These are phyloP conservation scores for Calonectria multiphialidica DNA, from an alignment of 2,329 filamentous ascomycete species.

Conservation along the genomic window DNA sequence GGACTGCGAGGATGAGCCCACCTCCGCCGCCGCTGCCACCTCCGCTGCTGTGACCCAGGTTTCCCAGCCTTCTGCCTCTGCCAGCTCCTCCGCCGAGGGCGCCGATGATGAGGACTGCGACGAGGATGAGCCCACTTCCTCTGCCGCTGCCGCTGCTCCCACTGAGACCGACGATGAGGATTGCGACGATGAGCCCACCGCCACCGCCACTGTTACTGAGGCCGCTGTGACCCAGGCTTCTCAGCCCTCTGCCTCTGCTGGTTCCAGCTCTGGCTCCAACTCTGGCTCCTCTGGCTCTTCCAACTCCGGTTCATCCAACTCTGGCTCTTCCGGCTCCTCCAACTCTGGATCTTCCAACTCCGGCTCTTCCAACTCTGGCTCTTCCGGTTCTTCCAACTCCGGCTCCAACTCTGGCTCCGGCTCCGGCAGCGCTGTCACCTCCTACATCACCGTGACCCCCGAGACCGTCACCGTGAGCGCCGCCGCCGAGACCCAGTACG, in stretches of 20 bases:
- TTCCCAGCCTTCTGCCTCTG: not conserved
- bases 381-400: not conserved
- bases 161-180: conserved; percentile 30
- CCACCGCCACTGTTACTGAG: conserved; percentile 4
- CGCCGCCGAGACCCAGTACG: conserved; percentile 23
- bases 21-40: conserved; percentile 9
- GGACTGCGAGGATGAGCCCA: conserved; percentile 15
- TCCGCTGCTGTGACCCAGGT: not conserved
- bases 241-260: not conserved
- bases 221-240: not conserved
- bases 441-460: conserved; percentile 30
- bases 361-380: conserved; percentile 6
- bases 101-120: conserved; percentile 10
- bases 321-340: conserved; percentile 2
- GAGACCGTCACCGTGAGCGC: conserved; percentile 30
- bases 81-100: not conserved
- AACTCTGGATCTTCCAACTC: not conserved
- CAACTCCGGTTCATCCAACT: not conserved
- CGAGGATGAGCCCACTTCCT: conserved; percentile 8
- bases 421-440: conserved; percentile 24
- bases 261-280: conserved; percentile 4
- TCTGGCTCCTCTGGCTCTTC: not conserved
- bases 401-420: not conserved
- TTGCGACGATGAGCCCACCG: conserved; percentile 10
- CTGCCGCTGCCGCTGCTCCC: not conserved